These are phyloP conservation scores for Sporobolomyces pararoseus DNA, from an alignment of 768 basidiomycete genomes.

Conservation along the genomic window DNA sequence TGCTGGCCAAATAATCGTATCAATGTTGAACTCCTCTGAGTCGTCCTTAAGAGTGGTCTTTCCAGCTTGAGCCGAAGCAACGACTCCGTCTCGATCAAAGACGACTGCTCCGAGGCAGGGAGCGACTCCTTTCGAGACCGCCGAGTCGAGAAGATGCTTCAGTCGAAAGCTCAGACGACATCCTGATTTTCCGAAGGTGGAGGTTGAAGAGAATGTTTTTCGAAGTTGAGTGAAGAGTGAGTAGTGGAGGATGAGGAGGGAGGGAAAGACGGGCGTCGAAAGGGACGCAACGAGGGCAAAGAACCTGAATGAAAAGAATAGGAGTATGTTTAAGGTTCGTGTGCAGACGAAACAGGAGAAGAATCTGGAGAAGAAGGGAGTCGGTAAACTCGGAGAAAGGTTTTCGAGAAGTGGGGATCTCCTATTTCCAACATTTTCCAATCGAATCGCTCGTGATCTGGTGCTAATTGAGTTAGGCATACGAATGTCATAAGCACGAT, in stretches of 20 bases:
- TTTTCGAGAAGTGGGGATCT: too few species aligned
- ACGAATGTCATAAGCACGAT: too few species aligned
- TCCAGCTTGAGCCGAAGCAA: background rate
- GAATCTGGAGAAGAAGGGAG: background rate
- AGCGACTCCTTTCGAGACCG: background rate
- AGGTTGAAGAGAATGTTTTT: background rate
- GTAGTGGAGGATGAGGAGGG: too few species aligned
- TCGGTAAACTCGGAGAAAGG: too few species aligned
- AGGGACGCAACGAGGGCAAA: too few species aligned
- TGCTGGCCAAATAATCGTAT: slow-evolving; percentile 5
- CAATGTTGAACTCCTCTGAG: background rate
- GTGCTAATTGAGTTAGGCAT: too few species aligned
- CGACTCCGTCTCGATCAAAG: slow-evolving; percentile 1
- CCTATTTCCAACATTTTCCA: too few species aligned
- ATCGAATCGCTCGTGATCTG: too few species aligned
- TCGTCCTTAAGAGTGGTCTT: background rate
- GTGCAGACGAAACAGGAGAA: background rate
- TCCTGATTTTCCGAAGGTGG: background rate
- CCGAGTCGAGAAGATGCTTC: background rate
- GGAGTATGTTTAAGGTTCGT: too few species aligned
- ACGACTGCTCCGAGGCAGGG: slow-evolving; percentile 25
- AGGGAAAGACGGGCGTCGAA: too few species aligned
- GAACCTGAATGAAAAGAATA: too few species aligned
- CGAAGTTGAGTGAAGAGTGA: background rate
- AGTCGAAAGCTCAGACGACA: background rate